A percentile compares a stretch with the other conserved stretches of the same genome.
Evolutionary conservation across 2,329 filamentous ascomycete species (phyloP).

Genomic region (Pyrenophora graminea): DNA sequence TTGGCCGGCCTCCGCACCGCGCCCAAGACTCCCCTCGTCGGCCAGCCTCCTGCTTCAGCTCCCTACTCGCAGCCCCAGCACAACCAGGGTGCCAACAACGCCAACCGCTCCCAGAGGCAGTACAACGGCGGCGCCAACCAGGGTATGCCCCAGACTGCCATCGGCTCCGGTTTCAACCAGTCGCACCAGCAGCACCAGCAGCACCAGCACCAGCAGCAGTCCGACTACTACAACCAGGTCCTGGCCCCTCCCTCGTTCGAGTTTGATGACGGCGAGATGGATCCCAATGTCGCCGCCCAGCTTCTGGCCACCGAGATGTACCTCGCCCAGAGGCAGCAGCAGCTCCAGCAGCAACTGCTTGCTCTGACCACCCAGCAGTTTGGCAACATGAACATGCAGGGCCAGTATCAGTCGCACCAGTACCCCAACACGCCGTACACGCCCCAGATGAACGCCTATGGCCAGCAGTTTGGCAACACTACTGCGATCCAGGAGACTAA

Average conservation of each 20-base stretch:
- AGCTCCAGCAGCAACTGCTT: conserved; percentile 89
- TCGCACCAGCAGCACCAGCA: conserved; percentile 51
- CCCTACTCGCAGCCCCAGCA: conserved; percentile 62
- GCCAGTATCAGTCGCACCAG: conserved; percentile 46
- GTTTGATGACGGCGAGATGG: conserved; percentile 72
- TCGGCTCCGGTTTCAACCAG: conserved; percentile 57
- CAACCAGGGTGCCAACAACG: conserved; percentile 51
- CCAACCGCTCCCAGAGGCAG: conserved; percentile 53
- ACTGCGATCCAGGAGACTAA: conserved; percentile 68
- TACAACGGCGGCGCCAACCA: conserved; percentile 47
- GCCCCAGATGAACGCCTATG: conserved; percentile 62
- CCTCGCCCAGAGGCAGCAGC: conserved; percentile 91
- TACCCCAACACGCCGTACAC: conserved; percentile 57
- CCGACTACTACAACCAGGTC: conserved; percentile 76
- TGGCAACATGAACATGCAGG: conserved; percentile 67
- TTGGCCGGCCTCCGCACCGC: conserved; percentile 91
- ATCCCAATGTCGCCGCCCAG: conserved; percentile 84
- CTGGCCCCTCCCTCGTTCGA: conserved; percentile 81
- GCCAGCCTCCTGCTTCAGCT: conserved; percentile 65
- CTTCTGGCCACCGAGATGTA: conserved; percentile 90
- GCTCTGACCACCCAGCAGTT: conserved; percentile 66
- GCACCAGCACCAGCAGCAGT: conserved; percentile 49
- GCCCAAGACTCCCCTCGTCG: conserved; percentile 77
- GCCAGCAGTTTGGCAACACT: conserved; percentile 69
- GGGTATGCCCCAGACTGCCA: conserved; percentile 62